Conservation (phyloP, 2,329 filamentous ascomycete genomes). For the Botrytis sinoallii region DNA sequence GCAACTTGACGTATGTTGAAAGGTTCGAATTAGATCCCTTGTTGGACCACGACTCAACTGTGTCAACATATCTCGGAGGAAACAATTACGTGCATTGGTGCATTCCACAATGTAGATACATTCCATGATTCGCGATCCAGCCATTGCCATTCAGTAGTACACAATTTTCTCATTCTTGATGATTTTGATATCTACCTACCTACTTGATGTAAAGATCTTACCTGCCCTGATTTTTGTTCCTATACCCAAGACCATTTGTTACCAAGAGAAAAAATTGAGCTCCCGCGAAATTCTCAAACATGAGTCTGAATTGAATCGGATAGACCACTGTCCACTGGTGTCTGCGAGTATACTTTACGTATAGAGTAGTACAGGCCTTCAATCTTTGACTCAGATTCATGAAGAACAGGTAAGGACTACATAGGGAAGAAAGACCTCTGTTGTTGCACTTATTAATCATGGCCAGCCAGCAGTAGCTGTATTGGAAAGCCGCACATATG, state of each 20-base stretch:
- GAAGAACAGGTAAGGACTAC: not conserved
- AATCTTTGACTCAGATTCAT: not conserved
- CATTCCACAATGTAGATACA: not conserved
- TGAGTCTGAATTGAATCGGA: not conserved
- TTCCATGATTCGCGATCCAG: not conserved
- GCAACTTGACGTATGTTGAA: not conserved
- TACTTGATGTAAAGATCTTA: not conserved
- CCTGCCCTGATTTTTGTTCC: not conserved
- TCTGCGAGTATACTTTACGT: not conserved
- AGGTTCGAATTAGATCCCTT: not conserved
- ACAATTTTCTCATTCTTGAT: not conserved
- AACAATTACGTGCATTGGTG: not conserved
- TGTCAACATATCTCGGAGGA: not conserved
- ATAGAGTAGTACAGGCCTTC: not conserved
- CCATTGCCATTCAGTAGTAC: not conserved
- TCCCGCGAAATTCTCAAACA: no score
- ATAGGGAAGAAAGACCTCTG: not conserved
- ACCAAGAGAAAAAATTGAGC: not conserved
- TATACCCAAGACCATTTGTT: not conserved
- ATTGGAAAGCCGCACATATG: not conserved
- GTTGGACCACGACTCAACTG: not conserved
- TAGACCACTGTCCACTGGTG: not conserved
- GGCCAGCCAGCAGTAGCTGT: not conserved
- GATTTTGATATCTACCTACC: not conserved
- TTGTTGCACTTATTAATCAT: not conserved